These are phyloP conservation scores for Dactylellina sp. DNA, from an alignment of 2,329 filamentous ascomycete species.

Conservation along the genomic window DNA sequence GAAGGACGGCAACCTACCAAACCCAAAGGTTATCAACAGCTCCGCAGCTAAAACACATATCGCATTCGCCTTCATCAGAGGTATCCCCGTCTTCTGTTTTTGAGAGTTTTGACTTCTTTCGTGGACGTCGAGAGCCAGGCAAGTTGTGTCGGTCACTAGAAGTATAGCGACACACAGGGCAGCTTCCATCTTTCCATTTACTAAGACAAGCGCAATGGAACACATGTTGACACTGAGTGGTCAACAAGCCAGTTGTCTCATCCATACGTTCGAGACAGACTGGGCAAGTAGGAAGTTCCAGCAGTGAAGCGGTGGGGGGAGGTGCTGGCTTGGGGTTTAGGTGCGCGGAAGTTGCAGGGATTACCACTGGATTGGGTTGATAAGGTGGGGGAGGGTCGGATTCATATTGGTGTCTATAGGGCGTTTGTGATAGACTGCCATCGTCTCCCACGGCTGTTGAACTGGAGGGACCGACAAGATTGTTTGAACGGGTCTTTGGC, in stretches of 20 bases:
- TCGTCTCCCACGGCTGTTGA: constrained; percentile 10
- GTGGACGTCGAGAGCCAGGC: constrained; percentile 87
- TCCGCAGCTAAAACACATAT: constrained; percentile 63
- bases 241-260: constrained; percentile 92
- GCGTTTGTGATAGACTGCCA: background rate
- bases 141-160: constrained; percentile 84
- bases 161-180: constrained; percentile 93
- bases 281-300: constrained; percentile 94
- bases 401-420: constrained; percentile 59
- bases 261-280: constrained; percentile 99
- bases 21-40: constrained; percentile 60
- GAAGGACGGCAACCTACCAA: constrained; percentile 52
- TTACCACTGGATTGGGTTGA: constrained; percentile 56
- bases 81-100: constrained; percentile 46
- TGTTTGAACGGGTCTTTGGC: constrained; percentile 73
- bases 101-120: constrained; percentile 26
- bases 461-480: constrained; percentile 58
- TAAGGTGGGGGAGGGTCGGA: constrained; percentile 62
- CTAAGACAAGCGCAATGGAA: constrained; percentile 97
- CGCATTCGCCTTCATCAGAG: constrained; percentile 67
- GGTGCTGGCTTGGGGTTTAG: constrained; percentile 73
- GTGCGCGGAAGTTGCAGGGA: constrained; percentile 61
- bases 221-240: constrained; percentile 95
- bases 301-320: constrained; percentile 81
- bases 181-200: constrained; percentile 94